Evolutionary conservation across 805 yeast species (phyloP), one percentile per base, ranked within the genome.

Genomic region (Metschnikowia gelsemii): DNA sequence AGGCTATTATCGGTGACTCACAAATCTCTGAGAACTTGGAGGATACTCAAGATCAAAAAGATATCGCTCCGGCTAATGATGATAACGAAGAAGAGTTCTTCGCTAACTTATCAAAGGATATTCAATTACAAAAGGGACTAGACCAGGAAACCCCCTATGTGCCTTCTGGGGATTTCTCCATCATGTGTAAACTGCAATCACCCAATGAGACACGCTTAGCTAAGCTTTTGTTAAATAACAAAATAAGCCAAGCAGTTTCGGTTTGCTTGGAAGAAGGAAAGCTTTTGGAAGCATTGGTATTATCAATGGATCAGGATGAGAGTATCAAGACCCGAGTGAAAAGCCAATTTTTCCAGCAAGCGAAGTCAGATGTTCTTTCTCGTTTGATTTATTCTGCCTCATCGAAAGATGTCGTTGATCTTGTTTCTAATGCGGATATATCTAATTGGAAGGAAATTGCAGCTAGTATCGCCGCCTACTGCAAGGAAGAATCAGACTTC

Each of bases 391-490:
- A 81, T 64, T 77, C 81, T 37, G 75, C 80, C 11, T 72, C 87
- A 1, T 70, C 76, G 22, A 68, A 69, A 25, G 68, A 78, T 49
- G 76, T 71, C 39, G 64, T 70, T 22, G 98, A 91, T 59, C 60
- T 93, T 47, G 93, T 89, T 22, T 73, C 76, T 33, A 82, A 90
- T 57, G 84, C 86, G 22, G 84, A 86, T 56, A 80, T 90, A 28
- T 55, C 72, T 3, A 81, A 86, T 50, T 93, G 99, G 99, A 84
- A 79, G 53, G 82, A 81, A 31, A 80, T 86, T 51, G 87, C 89
- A n/a, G 70, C 76, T 31, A 75, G 88, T 12, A 76, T 90, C 42
- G 61, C 79, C 39, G 75, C 87, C 2, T 48, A 43, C 19, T 43
- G 45, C 47, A 41, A 34, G 20, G 60, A 75, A 31, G 64, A 64